Percentiles rank a stretch among this genome's conserved stretches.
Evolutionary conservation across 768 basidiomycete species (phyloP).

Genomic region (Boletus vinaceobasis): DNA sequence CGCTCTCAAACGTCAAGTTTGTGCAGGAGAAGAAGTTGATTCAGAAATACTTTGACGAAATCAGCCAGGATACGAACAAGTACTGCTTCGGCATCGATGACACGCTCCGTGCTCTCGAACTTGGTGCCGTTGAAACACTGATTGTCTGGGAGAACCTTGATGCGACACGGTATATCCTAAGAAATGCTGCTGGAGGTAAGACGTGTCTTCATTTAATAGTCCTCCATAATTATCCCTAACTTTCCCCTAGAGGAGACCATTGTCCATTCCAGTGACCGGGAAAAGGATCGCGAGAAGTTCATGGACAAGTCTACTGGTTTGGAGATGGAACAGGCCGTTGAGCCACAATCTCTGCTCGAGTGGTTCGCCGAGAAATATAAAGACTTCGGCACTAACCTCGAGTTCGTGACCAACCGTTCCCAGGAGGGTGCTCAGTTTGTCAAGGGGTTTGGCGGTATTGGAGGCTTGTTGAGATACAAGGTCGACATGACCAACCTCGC

Average conservation of each 20-base stretch:
- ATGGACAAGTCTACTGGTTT: constrained; percentile 89
- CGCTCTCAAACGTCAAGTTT: constrained; percentile 97
- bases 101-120: constrained; percentile 92
- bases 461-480: constrained; percentile 94
- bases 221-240: not conserved
- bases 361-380: constrained; percentile 99
- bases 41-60: constrained; percentile 98
- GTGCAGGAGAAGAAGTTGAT: constrained; percentile 99
- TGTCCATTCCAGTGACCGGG: constrained; percentile 78
- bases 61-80: constrained; percentile 92
- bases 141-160: constrained; percentile 99
- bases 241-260: constrained; percentile 69
- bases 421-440: constrained; percentile 98
- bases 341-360: constrained; percentile 87
- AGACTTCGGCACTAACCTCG: constrained; percentile 92
- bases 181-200: constrained; percentile 87
- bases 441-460: constrained; percentile 98
- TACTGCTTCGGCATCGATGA: constrained; percentile 99
- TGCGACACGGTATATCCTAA: constrained; percentile 79
- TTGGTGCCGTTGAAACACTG: constrained; percentile 94
- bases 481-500: constrained; percentile 88
- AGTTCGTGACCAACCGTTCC: constrained; percentile 94
- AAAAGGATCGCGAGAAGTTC: constrained; percentile 94
- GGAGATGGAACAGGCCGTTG: constrained; percentile 89
- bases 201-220: constrained; percentile 10